These are phyloP conservation scores for Solanum hybrid DNA, from an alignment of 305 asterid species.

Conservation along the genomic window DNA sequence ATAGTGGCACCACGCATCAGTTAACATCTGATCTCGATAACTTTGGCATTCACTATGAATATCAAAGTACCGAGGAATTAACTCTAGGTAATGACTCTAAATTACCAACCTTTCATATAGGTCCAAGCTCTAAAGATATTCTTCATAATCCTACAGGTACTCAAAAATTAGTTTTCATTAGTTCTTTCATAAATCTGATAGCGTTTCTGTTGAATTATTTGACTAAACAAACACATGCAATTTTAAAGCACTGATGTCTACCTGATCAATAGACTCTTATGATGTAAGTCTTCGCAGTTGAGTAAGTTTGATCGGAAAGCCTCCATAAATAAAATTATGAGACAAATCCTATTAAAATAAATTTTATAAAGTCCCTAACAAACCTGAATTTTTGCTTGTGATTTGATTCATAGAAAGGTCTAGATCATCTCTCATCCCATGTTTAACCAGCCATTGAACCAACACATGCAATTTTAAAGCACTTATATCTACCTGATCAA, in stretches of 20 bases:
- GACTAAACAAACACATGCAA: conserved; percentile 60
- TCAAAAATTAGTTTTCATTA: not conserved
- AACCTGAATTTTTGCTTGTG: conserved; percentile 56
- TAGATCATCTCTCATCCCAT: conserved; percentile 50
- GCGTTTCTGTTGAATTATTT: not conserved
- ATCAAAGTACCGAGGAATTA: not conserved
- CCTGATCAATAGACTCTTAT: conserved; percentile 35
- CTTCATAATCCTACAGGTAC: not conserved
- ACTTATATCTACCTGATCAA: conserved; percentile 40
- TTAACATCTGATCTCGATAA: not conserved
- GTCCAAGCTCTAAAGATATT: not conserved
- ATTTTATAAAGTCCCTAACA: conserved; percentile 55
- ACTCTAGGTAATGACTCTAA: not conserved
- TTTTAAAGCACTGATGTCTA: conserved; percentile 48
- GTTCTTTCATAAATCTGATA: not conserved
- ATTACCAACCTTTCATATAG: not conserved
- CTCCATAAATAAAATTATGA: conserved; percentile 51
- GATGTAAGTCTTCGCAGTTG: conserved; percentile 41
- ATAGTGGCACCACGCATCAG: not conserved
- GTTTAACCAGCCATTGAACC: conserved; percentile 47
- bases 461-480: conserved; percentile 77
- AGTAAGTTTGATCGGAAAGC: conserved; percentile 49
- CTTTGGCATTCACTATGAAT: not conserved
- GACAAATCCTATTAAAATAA: conserved; percentile 86
- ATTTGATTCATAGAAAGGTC: conserved; percentile 57